Percentiles rank a stretch among this genome's conserved stretches.
phyloP scores from a whole-genome alignment of 2,329 filamentous ascomycete genomes.

The Colletotrichum coccodes region DNA sequence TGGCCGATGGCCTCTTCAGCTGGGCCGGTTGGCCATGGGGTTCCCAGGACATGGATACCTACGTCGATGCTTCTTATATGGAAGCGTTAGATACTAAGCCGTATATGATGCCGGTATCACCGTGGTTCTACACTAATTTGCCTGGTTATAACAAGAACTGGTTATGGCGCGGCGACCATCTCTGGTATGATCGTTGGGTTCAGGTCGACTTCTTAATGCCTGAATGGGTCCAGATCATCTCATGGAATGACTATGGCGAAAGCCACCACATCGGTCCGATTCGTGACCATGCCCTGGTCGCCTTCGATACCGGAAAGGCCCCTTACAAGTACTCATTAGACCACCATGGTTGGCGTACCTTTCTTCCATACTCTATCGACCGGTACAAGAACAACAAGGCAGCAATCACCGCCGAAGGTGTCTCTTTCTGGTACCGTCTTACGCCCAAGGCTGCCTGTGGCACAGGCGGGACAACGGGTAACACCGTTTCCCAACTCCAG shows the following conservation, averaged over 20 bases:
- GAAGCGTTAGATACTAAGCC: slow-evolving; percentile 56
- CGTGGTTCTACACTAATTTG: slow-evolving; percentile 70
- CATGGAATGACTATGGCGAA: slow-evolving; percentile 62
- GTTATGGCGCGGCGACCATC: slow-evolving; percentile 66
- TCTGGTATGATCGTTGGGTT: slow-evolving; percentile 70
- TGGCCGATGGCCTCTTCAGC: slow-evolving; percentile 46
- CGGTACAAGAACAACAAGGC: slow-evolving; percentile 55
- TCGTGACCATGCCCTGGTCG: slow-evolving; percentile 41
- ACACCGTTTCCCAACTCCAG: slow-evolving; percentile 39
- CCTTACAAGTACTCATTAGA: slow-evolving; percentile 58
- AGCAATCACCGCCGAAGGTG: slow-evolving; percentile 38
- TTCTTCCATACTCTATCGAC: slow-evolving; percentile 60
- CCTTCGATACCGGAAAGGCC: slow-evolving; percentile 37
- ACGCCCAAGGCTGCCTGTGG: slow-evolving; percentile 37
- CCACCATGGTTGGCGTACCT: slow-evolving; percentile 59
- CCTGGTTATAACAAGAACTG: slow-evolving; percentile 63
- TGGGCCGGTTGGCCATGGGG: slow-evolving; percentile 49
- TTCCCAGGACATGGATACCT: slow-evolving; percentile 29
- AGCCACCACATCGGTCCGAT: slow-evolving; percentile 63
- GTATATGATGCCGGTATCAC: slow-evolving; percentile 64
- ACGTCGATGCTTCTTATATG: slow-evolving; percentile 33
- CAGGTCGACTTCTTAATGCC: slow-evolving; percentile 52
- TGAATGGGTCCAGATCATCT: slow-evolving; percentile 57
- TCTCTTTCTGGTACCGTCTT: slow-evolving; percentile 45
- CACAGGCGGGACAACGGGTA: slow-evolving; percentile 42